phyloP scores from a whole-genome alignment of 2,329 filamentous ascomycete species.

The Beauveria brongniartii region DNA sequence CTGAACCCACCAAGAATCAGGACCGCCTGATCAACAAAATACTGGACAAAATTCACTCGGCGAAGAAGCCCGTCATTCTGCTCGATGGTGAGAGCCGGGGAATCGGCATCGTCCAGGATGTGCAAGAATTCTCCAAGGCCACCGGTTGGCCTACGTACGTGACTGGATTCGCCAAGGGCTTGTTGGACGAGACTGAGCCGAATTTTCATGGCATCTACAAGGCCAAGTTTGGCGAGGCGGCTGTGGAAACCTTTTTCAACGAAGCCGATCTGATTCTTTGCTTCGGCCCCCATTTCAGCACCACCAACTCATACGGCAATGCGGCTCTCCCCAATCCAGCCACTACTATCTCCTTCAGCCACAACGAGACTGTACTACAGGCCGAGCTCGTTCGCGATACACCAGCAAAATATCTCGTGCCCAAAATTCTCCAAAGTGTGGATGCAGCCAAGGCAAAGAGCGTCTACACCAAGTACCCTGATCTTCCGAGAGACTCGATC shows the following conservation, averaged over 20 bases:
- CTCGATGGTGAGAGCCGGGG: conserved; percentile 42
- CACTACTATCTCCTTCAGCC: conserved; percentile 25
- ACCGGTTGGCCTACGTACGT: conserved; percentile 41
- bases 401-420: conserved; percentile 15
- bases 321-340: conserved; percentile 28
- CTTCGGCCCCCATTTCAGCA: conserved; percentile 38
- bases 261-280: conserved; percentile 35
- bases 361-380: conserved; percentile 24
- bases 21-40: conserved; percentile 26
- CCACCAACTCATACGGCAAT: conserved; percentile 35
- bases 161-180: conserved; percentile 39
- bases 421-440: conserved; percentile 17
- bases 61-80: conserved; percentile 41
- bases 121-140: conserved; percentile 33
- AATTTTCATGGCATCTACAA: conserved; percentile 43
- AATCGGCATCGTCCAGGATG: conserved; percentile 31
- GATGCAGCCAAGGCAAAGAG: conserved; percentile 17
- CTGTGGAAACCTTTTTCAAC: conserved; percentile 29
- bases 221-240: conserved; percentile 30
- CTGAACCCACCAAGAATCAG: conserved; percentile 13
- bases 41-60: conserved; percentile 32
- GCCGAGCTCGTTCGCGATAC: conserved; percentile 24
- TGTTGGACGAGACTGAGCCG: conserved; percentile 37
- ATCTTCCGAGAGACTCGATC: conserved; percentile 20
- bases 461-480: conserved; percentile 19